Base-by-base conservation (phyloP, 495 filamentous ascomycete genomes). In the Aspergillus wentii region DNA sequence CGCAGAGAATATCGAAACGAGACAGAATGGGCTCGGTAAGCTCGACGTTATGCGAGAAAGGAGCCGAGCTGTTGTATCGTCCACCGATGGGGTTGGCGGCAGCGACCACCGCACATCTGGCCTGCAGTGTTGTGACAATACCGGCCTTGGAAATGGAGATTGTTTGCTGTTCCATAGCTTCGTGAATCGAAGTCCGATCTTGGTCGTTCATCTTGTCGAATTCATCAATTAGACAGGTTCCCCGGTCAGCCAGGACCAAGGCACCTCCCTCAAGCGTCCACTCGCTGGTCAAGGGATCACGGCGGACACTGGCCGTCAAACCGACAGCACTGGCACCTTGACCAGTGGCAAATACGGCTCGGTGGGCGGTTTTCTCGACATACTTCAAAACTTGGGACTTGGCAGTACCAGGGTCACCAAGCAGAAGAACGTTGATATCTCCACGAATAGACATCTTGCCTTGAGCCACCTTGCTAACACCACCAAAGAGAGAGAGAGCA, bases 161-260 rank as follows among this genome's bases (percentile, higher is more conserved):
- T n/a, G 94, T 97, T 59, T 99, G 94, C 62, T 99, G 94, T 61
- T 99, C 94, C 94, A 99, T 99, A 41, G 94, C 94, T 72, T 99
- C 94, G 74, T 99, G 94, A 57, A 99, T 99, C 16, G 86, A 94
- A 1, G 94, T 99, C 29, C 92, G 74, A 59, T 99, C 94, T 51
- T 97, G 88, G 58, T 99, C 94, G 64, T 99, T 99, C 94, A 99
- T 99, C 74, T 99, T 99, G 76, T 99, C 94, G 61, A 99, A 99
- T 61, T 99, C 94, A 59, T 99, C 94, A 49, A 99, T 99, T 20
- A 99, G 72, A 56, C 94, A 99, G 23, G 87, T 94, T 29, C 94
- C 94, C 41, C 86, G 83, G 62, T 99, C 94, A 17, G 94, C 94
- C 23, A 99, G 76, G 37, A 99, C 94, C 14, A 99, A 71, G 2